Base-by-base conservation (phyloP, 2,329 filamentous ascomycete species). In the Sporothrix curviconia region DNA sequence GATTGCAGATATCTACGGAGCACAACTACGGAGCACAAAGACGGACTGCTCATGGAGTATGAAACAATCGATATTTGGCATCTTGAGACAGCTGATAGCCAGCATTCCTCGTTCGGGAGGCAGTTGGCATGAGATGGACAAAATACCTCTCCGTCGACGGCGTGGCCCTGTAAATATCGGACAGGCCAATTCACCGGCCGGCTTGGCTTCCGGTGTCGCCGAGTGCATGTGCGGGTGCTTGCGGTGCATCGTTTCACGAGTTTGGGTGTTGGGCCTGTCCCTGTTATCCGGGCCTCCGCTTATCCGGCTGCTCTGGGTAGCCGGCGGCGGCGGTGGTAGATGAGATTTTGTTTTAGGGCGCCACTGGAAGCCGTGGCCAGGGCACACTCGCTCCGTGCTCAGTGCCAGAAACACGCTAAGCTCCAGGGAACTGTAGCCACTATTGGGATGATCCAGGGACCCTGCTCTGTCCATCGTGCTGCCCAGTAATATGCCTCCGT, bases 241-340 rank as follows among this genome's bases (percentile, higher is more conserved):
- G n/a, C n/a, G n/a, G n/a, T 52, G 36, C 49, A 22, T 24, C 24
- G 22, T 39, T 30, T 11, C 17, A 12, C 22, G 4, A 9, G 17
- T n/a, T n/a, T 49, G 12, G 6, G 30, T 36, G 30, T 50, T 32
- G 44, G 9, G 3, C n/a, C 12, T 36, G 43, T 2, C 40, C 51
- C n/a, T n/a, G n/a, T n/a, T n/a, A n/a, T n/a, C n/a, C n/a, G 40
- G 17, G 22, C 12, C 53, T 55, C 53, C 32, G 53, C 42, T 47
- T 37, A 47, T 24, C 53, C 53, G 53, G 36, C 30, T 28, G 39
- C n/a, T 47, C 40, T 17, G 17, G 49, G 34, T 25, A 46, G 40
- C 28, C 52, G 52, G 40, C 40, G 34, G 37, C 32, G 11, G 46
- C 28, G 39, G 37, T 34, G 15, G 7, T 12, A 37, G 36, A 52